phyloP scores from a whole-genome alignment of 202 grass and related monocot genomes.

The Zoysia matrella region DNA sequence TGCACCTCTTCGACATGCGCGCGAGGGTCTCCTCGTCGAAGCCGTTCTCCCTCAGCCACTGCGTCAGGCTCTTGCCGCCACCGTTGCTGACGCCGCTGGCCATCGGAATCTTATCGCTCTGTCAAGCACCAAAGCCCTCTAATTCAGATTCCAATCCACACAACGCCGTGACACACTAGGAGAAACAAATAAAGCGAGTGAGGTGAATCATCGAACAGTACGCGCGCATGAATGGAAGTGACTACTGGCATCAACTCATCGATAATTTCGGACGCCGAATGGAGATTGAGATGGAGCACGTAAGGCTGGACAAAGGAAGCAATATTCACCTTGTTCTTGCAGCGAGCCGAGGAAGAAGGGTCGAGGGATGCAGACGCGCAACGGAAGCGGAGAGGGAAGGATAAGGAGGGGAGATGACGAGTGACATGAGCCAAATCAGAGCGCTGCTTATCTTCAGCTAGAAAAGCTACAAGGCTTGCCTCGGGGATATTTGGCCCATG shows the following conservation, averaged over 20 bases:
- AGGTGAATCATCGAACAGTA: constrained; percentile 34
- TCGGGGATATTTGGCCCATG: too few species aligned
- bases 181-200: neutral
- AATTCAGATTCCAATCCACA: neutral
- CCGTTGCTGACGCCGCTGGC: constrained; percentile 12
- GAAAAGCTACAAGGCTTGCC: too few species aligned
- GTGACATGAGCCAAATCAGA: neutral
- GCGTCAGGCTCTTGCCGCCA: constrained; percentile 42
- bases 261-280: neutral
- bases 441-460: too few species aligned
- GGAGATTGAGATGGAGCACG: neutral
- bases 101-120: constrained; percentile 29
- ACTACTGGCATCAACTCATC: neutral
- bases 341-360: neutral
- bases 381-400: neutral
- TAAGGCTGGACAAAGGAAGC: neutral
- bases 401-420: constrained; percentile 49
- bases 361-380: neutral
- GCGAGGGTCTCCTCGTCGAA: constrained; percentile 70
- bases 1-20: constrained; percentile 70
- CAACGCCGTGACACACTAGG: neutral
- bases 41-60: constrained; percentile 80
- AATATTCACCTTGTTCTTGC: constrained; percentile 30
- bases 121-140: neutral
- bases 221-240: neutral